These are phyloP conservation scores for Daucus carota DNA, from an alignment of 129 eudicot species.

Conservation along the genomic window DH1_v3.0 NC_030382.2:58218501-58219000, in stretches of 20 bases:
- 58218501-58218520: neutral
- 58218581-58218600: neutral
- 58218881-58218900: conserved; percentile 5
- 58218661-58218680: neutral
- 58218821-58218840: neutral
- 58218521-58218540: neutral
- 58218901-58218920: neutral
- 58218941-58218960: conserved; percentile 9
- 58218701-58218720: neutral
- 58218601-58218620: neutral
- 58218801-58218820: neutral
- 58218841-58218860: conserved; percentile 7
- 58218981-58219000: conserved; percentile 11
- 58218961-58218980: conserved; percentile 7
- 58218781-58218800: neutral
- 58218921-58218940: neutral
- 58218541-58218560: neutral
- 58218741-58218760: neutral
- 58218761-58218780: no score
- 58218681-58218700: neutral
- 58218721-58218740: neutral
- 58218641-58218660: neutral
- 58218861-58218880: conserved; percentile 12
- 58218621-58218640: neutral
- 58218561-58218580: neutral